Evolutionary conservation across 441 rosid genomes (phyloP), one percentile per base, ranked within the genome.

Genomic region (Croton laevigatus): DNA sequence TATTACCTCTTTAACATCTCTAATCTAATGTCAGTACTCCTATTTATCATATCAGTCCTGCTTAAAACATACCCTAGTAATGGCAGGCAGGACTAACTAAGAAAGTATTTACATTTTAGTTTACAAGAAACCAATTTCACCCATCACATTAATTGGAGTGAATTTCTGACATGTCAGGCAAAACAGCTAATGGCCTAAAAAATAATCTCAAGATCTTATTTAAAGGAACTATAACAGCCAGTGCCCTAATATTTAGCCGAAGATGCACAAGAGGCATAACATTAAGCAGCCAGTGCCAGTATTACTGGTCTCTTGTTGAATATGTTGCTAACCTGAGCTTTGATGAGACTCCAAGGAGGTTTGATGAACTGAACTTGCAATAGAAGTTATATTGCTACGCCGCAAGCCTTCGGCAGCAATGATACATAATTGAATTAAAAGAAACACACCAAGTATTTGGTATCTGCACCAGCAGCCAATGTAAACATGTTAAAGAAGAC

Each of bases 401-500:
- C 97, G 86, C 51, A 94, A 76, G 58, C 88, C 87, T 77, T 94
- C 97, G 70, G 94, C 91, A 69, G 97, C 97, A 82, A 94, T 84
- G 76, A 92, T 77, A 73, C 97, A 94, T 62, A 94, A 83, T 81
- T 92, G 99, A 82, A 94, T 83, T 71, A 92, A 80, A 71, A 92
- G 97, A 81, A 94, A 92, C 19, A 92, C 81, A 36, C 99, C 99
- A 44, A 94, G 82, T 74, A 90, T 88, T 78, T 94, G 97, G 83
- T 94, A 92, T 80, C 98, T 92, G 89, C 76, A 66, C 42, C 73
- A 36, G 78, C 81, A 71, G 66, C 44, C 61, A 67, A 76, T 68
- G 46, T 71, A 62, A 64, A 57, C 68, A 59, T 51, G 78, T 74
- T 64, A 71, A 34, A 32, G 36, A 49, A 9, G 19, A 42, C 45